Conservation (phyloP, 768 basidiomycete genomes). For the Tricholoma saponaceum region DNA sequence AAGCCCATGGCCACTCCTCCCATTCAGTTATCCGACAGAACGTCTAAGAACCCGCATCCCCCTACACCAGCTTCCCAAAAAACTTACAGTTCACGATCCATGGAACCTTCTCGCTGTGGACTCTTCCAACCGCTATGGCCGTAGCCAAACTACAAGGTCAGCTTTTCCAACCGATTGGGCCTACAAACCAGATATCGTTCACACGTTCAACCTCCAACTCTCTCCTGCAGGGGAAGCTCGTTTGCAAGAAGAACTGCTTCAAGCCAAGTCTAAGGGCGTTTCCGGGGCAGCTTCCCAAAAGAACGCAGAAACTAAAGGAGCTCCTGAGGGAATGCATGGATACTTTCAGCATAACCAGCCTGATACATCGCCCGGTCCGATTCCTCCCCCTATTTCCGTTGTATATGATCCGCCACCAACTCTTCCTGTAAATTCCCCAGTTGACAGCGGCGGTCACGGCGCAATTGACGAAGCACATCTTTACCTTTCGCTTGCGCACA, state of each 20-base stretch:
- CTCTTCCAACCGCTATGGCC: not conserved
- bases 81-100: conserved; percentile 41
- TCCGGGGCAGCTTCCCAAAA: not conserved
- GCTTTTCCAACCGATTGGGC: conserved; percentile 25
- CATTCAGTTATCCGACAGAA: not conserved
- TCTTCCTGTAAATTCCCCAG: not conserved
- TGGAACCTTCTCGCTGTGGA: conserved; percentile 25
- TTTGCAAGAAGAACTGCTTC: conserved; percentile 4
- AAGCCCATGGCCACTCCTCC: not conserved
- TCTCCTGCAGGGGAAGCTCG: conserved; percentile 4
- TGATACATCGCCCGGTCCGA: conserved; percentile 8
- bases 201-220: conserved; percentile 26
- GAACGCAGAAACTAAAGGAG: not conserved
- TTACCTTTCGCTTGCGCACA: not conserved
- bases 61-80: conserved; percentile 36
- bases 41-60: conserved; percentile 20
- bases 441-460: not conserved
- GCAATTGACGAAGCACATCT: conserved; percentile 22
- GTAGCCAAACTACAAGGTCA: not conserved
- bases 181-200: conserved; percentile 23
- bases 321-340: not conserved
- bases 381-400: conserved; percentile 24
- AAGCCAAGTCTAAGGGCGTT: not conserved
- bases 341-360: conserved; percentile 7
- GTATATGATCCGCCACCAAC: conserved; percentile 22